phyloP scores from a whole-genome alignment of 345 rosid species.

The Atalantia buxifolia region DNA sequence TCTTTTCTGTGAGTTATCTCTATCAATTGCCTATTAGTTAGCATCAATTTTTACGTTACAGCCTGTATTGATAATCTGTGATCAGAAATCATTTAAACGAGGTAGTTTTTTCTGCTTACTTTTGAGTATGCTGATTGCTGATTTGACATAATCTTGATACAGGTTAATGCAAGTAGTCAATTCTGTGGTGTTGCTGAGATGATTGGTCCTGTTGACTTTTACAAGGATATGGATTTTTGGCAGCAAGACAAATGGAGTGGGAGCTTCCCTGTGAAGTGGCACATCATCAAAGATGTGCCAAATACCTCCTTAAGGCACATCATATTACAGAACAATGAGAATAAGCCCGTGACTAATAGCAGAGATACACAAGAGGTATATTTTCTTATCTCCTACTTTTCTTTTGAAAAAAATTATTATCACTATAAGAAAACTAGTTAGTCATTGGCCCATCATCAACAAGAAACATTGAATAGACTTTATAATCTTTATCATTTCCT shows the following conservation, averaged over 20 bases:
- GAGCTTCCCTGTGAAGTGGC: constrained; percentile 95
- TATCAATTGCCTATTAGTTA: not conserved
- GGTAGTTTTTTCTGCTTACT: not conserved
- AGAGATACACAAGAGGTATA: constrained; percentile 98
- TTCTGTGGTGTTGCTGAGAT: constrained; percentile 98
- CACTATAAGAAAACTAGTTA: not conserved
- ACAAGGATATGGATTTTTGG: constrained; percentile 93
- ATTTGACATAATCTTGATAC: constrained; percentile 15
- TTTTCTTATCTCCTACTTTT: not conserved
- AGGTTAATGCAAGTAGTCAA: constrained; percentile 98
- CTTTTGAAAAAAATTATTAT: not conserved
- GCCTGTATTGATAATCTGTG: not conserved
- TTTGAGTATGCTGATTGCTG: constrained; percentile 2
- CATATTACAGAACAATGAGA: constrained; percentile 84
- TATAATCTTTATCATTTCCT: not conserved
- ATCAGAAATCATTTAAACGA: not conserved
- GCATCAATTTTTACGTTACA: not conserved
- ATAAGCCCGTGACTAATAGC: constrained; percentile 95
- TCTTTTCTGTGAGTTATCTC: constrained; percentile 74
- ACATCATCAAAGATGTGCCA: constrained; percentile 78
- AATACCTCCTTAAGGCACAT: constrained; percentile 78
- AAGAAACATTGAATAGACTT: not conserved
- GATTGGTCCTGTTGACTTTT: constrained; percentile 82
- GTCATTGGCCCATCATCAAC: not conserved
- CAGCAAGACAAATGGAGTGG: constrained; percentile 99